phyloP scores from a whole-genome alignment of 495 filamentous ascomycete genomes.

The Astrocystis sublimbata region DNA sequence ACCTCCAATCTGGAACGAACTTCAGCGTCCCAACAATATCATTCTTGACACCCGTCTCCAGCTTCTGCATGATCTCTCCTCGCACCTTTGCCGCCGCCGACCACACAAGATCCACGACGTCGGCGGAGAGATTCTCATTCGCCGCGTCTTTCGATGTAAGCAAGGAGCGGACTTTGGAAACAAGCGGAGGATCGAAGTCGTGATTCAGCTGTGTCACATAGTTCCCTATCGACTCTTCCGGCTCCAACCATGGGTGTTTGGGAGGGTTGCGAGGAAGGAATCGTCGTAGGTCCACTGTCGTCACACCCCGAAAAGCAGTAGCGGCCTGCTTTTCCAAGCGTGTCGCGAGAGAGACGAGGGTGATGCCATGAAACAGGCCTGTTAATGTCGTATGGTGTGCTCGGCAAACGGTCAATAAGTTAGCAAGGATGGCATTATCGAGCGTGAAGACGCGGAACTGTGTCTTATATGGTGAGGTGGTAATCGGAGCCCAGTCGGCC shows the following conservation, averaged over 20 bases:
- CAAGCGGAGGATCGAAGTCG: conserved; percentile 6
- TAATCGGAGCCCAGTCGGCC: conserved; percentile 17
- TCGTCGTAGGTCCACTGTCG: conserved; percentile 17
- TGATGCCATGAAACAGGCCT: conserved; percentile 27
- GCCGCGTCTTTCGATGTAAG: not conserved
- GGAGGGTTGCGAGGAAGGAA: conserved; percentile 14
- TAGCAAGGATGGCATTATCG: conserved; percentile 5
- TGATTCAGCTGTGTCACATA: conserved; percentile 21
- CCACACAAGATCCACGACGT: conserved; percentile 9
- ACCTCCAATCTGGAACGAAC: conserved; percentile 22
- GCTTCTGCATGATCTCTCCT: conserved; percentile 16
- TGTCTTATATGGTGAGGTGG: conserved; percentile 20
- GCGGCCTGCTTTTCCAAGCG: conserved; percentile 15
- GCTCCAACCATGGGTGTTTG: conserved; percentile 16
- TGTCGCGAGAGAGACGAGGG: conserved; percentile 17
- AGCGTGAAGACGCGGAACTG: conserved; percentile 22
- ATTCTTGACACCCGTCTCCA: conserved; percentile 22
- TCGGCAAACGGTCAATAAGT: conserved; percentile 22
- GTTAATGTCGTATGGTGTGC: conserved; percentile 26
- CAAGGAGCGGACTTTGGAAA: conserved; percentile 17
- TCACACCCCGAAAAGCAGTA: conserved; percentile 3
- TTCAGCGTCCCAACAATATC: conserved; percentile 22
- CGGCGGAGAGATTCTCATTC: not conserved
- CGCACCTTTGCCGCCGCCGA: conserved; percentile 11
- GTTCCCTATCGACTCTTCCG: conserved; percentile 20